Evolutionary conservation across 2,329 filamentous ascomycete species (phyloP), one percentile per base, ranked within the genome.

Genomic region (Shiraia sp.): DNA sequence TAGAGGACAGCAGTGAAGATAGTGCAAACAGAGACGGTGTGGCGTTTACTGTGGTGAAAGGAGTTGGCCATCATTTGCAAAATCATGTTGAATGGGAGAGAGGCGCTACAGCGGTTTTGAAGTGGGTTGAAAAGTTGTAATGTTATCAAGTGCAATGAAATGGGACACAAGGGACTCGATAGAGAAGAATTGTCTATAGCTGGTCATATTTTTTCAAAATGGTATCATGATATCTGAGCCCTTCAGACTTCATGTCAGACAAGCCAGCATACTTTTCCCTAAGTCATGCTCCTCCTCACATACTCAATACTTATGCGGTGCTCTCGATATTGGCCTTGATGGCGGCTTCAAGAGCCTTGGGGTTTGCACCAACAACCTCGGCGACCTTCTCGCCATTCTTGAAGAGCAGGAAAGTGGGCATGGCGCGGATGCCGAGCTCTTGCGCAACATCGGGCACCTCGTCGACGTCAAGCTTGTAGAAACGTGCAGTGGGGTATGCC

Each of bases 401-500:
- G 82, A 90, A 96, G 64, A 95, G 71, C 42, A 87, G 64, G 76
- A 97, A 96, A 19, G 90, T 95, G 41, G 92, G 91, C 90, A 97
- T 96, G 68, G 91, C 90, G 59, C 88, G 83, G 69, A 97, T 81
- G 52, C 82, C 82, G 51, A 93, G 83, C 66, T 93, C 83, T 61
- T 85, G 79, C 23, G 88, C 83, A 35, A 96, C 79, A 1, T 88
- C 83, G 55, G 84, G 76, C 28, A 92, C 75, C 53, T 90, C 78
- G 71, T 96, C 91, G 60, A 96, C 90, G 71, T 97, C 90, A 66
- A 96, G 77, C 81, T 96, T 93, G 80, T 83, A 83, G 75, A 96
- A 96, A 71, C 81, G 77, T 55, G 86, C 79, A 55, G 75, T 69
- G 53, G 79, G 71, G 74, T 80, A 81, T 44, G 73, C 68, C 30